Base-by-base conservation (phyloP, 805 yeast genomes). In the Pichia ethanolica region DNA sequence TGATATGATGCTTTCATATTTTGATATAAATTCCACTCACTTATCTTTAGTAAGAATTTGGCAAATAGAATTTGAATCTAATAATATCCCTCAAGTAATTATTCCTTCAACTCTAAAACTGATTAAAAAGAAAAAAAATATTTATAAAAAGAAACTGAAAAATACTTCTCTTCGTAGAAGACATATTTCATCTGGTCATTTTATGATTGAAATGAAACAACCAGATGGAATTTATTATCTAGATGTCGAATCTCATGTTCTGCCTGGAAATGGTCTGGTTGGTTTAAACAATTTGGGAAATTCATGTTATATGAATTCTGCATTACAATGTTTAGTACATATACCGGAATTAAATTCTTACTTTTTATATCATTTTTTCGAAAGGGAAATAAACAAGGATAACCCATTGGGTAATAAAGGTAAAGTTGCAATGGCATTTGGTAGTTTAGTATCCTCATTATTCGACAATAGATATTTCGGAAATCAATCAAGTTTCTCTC, bases 231-330 rank as follows among this genome's bases (percentile, higher is more conserved):
- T 59, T 1, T 66, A 53, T 44, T 44, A 60, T 11, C 52, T 59
- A 53, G 67, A 62, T 43, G 50, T 58, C 3, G 48, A 56, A 3
- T 52, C 60, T 5, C 45, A 45, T 5, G 35, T 63, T 3, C 37
- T 56, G 12, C 57, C 54, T 4, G 63, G 66, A 3, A 57, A 53
- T 32, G 90, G 97, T 55, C 61, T 71, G 43, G 64, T 73, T 51
- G 83, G 97, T 53, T 56, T 83, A 60, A 69, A 74, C 46, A 90
- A 88, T 60, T 69, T 89, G 53, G 97, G 97, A 3, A 90, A 90
- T 62, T 83, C 95, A 0, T 90, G 97, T 65, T 90, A 89, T 64
- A 89, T 90, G 97, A 89, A 89, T 64, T 86, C 95, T 9, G 97
- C 97, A 0, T 68, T 91, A 42, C 98, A 93, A 61, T 91, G 97